Evolutionary conservation across 2,329 filamentous ascomycete species (phyloP), one percentile per base, ranked within the genome.

Genomic region (Neurospora sp.): DNA sequence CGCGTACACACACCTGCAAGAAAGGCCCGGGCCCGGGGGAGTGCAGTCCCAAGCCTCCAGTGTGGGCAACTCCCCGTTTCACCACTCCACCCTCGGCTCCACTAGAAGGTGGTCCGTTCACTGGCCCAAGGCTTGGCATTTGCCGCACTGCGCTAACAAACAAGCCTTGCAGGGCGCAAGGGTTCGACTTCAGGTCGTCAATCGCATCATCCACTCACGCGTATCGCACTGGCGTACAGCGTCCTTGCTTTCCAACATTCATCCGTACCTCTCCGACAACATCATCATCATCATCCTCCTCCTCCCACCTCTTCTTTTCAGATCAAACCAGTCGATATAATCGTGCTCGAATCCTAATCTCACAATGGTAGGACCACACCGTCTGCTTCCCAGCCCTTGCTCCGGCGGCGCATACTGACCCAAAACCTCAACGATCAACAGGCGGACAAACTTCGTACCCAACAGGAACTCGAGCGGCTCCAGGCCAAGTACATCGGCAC

Each of bases 381-480:
- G 12, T 62, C 28, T 62, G 15, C 23, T 33, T 5, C 6, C 12
- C 23, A 15, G 28, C 15, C 28, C 6, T 62, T 62, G n/a, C 17
- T 40, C 23, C 10, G 6, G 43, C 28, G 17, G 28, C 28, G 28
- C 19, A 33, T n/a, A 19, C 67, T 41, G 66, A 69, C 33, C 15
- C 2, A 37, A 3, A 17, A 68, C 28, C 28, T 41, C 23, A 52
- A 52, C 19, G 11, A 52, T 52, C 46, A 52, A 66, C 66, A 90
- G 96, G 96, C 96, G 81, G 96, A 99, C 84, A 99, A 99, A 83
- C 91, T 99, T 74, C 94, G 96, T 79, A 96, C 93, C 10, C 92
- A 97, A 76, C 96, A 99, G 82, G 96, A 99, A 81, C 94, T 99
- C 78, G 96, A 99, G 82, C 91, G 93, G 74, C 91, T 98, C 19